phyloP scores from a whole-genome alignment of 1,139 yeast species.

The Casaregolazyma suthepensis region DNA sequence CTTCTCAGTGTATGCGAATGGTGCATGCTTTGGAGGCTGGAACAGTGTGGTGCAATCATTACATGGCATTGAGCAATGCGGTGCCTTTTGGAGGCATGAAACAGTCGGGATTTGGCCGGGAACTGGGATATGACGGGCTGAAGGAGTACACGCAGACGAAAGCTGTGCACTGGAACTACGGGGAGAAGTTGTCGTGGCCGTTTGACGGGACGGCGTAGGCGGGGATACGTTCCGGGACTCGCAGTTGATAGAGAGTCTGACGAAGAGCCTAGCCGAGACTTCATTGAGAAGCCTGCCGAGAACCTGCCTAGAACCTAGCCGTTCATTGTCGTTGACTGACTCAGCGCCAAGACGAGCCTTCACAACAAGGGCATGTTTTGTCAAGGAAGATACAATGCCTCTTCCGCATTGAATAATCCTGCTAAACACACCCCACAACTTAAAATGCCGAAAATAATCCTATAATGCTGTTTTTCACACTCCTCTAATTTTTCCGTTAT shows the following conservation, averaged over 20 bases:
- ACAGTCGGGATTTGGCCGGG: slow-evolving; percentile 81
- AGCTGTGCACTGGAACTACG: slow-evolving; percentile 41
- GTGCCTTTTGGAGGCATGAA: slow-evolving; percentile 81
- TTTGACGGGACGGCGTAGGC: background rate
- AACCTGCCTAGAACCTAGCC: too few species aligned
- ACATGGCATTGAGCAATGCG: slow-evolving; percentile 35
- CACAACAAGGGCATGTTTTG: too few species aligned
- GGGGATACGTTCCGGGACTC: background rate
- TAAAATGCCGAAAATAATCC: background rate
- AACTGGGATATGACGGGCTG: slow-evolving; percentile 37
- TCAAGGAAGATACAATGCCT: too few species aligned
- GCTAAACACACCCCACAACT: background rate
- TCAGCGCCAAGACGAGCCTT: too few species aligned
- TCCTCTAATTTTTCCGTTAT: too few species aligned
- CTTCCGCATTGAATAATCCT: too few species aligned
- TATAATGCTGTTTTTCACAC: background rate
- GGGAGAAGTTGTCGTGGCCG: slow-evolving; percentile 1
- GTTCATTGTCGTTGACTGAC: too few species aligned
- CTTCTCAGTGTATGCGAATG: slow-evolving; percentile 53
- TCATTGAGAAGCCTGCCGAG: too few species aligned
- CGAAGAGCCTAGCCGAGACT: too few species aligned
- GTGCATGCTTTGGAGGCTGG: slow-evolving; percentile 70
- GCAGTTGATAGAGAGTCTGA: too few species aligned
- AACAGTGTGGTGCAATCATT: slow-evolving; percentile 79
- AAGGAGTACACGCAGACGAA: slow-evolving; percentile 77